These are phyloP conservation scores for Chrysoporthe deuterocubensis DNA, from an alignment of 2,329 filamentous ascomycete genomes.

Conservation along the genomic window DNA sequence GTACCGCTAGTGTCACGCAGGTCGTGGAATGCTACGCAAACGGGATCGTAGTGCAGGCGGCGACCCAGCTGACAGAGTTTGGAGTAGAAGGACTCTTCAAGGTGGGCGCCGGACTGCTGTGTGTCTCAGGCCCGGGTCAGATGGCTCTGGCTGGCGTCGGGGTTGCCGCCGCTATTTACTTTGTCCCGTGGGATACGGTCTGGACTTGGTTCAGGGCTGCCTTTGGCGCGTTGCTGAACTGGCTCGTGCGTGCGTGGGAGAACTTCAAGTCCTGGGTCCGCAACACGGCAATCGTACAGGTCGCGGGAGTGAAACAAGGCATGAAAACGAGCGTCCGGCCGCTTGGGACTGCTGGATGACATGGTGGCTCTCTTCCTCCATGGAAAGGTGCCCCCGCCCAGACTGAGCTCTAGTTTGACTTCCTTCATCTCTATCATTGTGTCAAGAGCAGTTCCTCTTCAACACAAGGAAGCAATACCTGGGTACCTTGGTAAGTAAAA, in stretches of 20 bases:
- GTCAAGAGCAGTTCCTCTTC: not conserved
- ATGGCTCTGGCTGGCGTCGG: constrained; percentile 24
- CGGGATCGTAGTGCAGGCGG: constrained; percentile 28
- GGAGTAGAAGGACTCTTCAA: constrained; percentile 24
- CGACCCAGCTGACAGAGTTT: constrained; percentile 19
- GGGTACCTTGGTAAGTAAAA: not conserved
- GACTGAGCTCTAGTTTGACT: not conserved
- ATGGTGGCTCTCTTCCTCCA: not conserved
- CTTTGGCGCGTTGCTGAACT: constrained; percentile 20
- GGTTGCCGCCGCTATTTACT: constrained; percentile 24
- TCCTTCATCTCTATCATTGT: not conserved
- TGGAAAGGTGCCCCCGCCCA: not conserved
- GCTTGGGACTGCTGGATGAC: not conserved
- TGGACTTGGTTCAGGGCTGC: constrained; percentile 27
- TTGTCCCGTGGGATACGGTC: constrained; percentile 27
- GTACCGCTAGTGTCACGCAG: constrained; percentile 19
- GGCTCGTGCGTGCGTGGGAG: constrained; percentile 26
- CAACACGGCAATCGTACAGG: constrained; percentile 4
- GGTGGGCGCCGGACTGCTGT: constrained; percentile 24
- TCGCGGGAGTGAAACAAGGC: constrained; percentile 7
- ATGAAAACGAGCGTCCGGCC: constrained; percentile 13
- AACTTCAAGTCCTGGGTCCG: constrained; percentile 26
- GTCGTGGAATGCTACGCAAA: constrained; percentile 28
- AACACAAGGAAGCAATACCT: no score
- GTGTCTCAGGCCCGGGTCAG: constrained; percentile 25